These are phyloP conservation scores for Cytidiella melzeri DNA, from an alignment of 768 basidiomycete genomes.

Conservation along the genomic window DNA sequence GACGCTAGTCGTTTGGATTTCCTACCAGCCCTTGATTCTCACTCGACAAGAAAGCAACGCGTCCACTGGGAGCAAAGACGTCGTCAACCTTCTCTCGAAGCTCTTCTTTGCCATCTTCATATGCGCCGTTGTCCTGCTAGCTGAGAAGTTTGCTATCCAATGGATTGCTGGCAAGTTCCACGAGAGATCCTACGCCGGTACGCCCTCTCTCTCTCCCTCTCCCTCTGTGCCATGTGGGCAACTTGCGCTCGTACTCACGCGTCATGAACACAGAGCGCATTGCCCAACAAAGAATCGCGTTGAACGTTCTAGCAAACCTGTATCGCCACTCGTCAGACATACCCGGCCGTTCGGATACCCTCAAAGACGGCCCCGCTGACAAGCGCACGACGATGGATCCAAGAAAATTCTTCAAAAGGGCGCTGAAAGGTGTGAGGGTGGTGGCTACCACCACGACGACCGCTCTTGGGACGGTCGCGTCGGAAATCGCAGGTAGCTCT, in stretches of 20 bases:
- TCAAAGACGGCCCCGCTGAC: constrained; percentile 33
- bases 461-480: constrained; percentile 55
- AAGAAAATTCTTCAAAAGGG: constrained; percentile 57
- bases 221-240: constrained; percentile 7
- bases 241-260: not conserved
- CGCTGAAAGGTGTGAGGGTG: constrained; percentile 60
- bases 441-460: constrained; percentile 84
- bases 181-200: constrained; percentile 64
- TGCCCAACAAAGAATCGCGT: constrained; percentile 73
- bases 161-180: constrained; percentile 82
- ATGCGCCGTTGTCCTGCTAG: constrained; percentile 62
- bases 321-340: constrained; percentile 77
- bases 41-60: constrained; percentile 29
- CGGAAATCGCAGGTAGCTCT: constrained; percentile 58
- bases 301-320: constrained; percentile 62
- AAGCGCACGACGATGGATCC: constrained; percentile 45
- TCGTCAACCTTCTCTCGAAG: constrained; percentile 52
- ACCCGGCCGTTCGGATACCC: constrained; percentile 59
- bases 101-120: constrained; percentile 70
- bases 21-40: constrained; percentile 66
- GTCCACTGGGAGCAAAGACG: constrained; percentile 27
- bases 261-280: constrained; percentile 57
- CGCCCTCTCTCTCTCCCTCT: too few species aligned
- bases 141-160: constrained; percentile 84
- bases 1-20: constrained; percentile 61